Base-by-base conservation (phyloP, 768 basidiomycete genomes). In the Rhizopogon rudus region DNA sequence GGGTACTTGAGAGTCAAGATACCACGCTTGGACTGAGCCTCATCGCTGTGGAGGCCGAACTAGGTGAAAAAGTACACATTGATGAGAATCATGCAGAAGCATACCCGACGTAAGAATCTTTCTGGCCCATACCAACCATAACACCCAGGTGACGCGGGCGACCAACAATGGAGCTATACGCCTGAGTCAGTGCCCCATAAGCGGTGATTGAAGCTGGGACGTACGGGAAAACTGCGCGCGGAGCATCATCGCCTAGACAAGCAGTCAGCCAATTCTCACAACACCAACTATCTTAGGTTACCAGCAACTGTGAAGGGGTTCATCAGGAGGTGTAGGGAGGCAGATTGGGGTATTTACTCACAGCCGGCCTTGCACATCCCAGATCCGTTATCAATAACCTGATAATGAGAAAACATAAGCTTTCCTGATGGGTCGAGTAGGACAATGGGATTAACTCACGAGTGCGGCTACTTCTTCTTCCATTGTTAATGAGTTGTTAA, bases 291-390 rank as follows among this genome's bases (percentile, higher is more conserved):
- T 29, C n/a, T 16, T 28, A 28, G 40, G 31, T 20, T 77, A 84
- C 84, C 86, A 78, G 86, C 83, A 73, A 86, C 85, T 87, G 63
- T 55, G 42, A 61, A 51, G 44, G 44, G 20, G 53, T 46, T 58
- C 37, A 54, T 64, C 46, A 67, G 66, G 67, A 16, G 66, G 61
- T 45, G 42, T 31, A 35, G 25, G 25, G 40, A 20, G 40, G 14
- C 35, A 40, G 49, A 58, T 48, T 58, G 51, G 51, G 35, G 13
- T 37, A 28, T 54, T 54, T 63, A 87, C 88, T 65, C 72, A 92
- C 91, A 93, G 76, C 97, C 96, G 84, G 96, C 96, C 80, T 98
- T 98, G 88, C 95, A 98, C 95, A 98, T 98, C 76, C 95, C 96
- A 69, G 95, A 98, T 69, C 92, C 93, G 73, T 91, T 91, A 75